Evolutionary conservation across 768 basidiomycete species (phyloP).

Genomic region (Tremella yokohamensis): DNA sequence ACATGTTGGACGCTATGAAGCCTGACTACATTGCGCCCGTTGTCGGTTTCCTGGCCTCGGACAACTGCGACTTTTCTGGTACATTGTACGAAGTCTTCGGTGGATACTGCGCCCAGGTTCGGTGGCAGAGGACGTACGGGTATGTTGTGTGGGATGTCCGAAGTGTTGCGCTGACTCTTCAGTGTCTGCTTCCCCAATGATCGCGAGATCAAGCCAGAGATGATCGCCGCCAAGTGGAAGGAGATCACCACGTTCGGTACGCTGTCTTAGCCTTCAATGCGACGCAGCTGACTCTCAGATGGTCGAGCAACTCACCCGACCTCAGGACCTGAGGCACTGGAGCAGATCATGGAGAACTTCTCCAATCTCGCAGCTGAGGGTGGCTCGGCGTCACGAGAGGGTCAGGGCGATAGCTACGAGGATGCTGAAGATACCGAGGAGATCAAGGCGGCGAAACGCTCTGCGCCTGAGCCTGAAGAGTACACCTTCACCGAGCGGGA

Average conservation of each 20-base stretch:
- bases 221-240: slow-evolving; percentile 73
- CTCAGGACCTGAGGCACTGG: slow-evolving; percentile 69
- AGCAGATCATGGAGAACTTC: slow-evolving; percentile 67
- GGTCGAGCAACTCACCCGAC: slow-evolving; percentile 79
- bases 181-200: slow-evolving; percentile 66
- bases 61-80: slow-evolving; percentile 70
- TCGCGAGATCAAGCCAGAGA: slow-evolving; percentile 71
- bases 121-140: slow-evolving; percentile 89
- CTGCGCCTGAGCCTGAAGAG: slow-evolving; percentile 55
- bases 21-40: slow-evolving; percentile 90
- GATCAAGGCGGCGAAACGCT: slow-evolving; percentile 76
- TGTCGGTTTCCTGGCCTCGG: slow-evolving; percentile 82
- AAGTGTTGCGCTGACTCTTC: too few relatives aligned
- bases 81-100: slow-evolving; percentile 79
- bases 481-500: slow-evolving; percentile 83
- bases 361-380: slow-evolving; percentile 52
- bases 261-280: neutral
- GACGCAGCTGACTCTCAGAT: slow-evolving; percentile 53
- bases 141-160: too few relatives aligned
- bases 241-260: slow-evolving; percentile 77
- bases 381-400: slow-evolving; percentile 6
- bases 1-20: slow-evolving; percentile 80
- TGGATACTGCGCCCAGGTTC: slow-evolving; percentile 85
- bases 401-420: slow-evolving; percentile 34
- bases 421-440: slow-evolving; percentile 79